phyloP scores from a whole-genome alignment of 129 eudicot species.

The Tanacetum coccineum region DNA sequence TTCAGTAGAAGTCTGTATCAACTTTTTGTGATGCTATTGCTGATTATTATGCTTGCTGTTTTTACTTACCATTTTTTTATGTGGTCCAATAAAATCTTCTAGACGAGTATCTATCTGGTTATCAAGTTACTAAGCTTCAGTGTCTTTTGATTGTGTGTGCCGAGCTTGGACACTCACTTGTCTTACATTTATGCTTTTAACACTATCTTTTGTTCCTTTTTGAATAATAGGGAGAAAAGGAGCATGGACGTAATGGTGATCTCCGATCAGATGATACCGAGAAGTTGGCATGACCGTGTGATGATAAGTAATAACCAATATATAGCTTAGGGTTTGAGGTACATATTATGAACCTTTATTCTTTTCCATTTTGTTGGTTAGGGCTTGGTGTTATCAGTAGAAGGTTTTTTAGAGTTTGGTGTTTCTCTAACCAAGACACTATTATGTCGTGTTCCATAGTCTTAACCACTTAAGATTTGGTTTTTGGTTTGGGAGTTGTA shows the following conservation, averaged over 20 bases:
- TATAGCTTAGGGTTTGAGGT: constrained; percentile 27
- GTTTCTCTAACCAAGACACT: constrained; percentile 19
- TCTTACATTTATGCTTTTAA: no score
- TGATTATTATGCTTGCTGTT: no score
- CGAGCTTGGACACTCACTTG: no score
- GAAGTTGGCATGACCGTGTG: constrained; percentile 4
- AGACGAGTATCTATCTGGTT: no score
- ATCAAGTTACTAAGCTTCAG: no score
- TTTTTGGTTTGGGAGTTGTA: constrained; percentile 33
- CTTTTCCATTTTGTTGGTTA: constrained; percentile 5
- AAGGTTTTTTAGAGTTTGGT: constrained; percentile 23
- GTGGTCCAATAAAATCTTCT: no score
- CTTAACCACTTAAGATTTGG: constrained; percentile 21
- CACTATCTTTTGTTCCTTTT: neutral
- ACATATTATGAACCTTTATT: constrained; percentile 17
- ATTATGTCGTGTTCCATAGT: constrained; percentile 1
- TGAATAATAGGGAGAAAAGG: constrained; percentile 28
- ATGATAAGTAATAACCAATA: constrained; percentile 8
- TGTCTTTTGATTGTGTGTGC: no score
- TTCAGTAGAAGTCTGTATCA: neutral
- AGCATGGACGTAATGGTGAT: constrained; percentile 28
- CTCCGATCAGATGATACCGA: constrained; percentile 25
- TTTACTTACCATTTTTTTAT: constrained; percentile 4
- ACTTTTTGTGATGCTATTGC: neutral
- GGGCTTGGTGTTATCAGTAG: constrained; percentile 9